These are phyloP conservation scores for Cercospora zeina DNA, from an alignment of 2,329 filamentous ascomycete species.

Conservation along the genomic window DNA sequence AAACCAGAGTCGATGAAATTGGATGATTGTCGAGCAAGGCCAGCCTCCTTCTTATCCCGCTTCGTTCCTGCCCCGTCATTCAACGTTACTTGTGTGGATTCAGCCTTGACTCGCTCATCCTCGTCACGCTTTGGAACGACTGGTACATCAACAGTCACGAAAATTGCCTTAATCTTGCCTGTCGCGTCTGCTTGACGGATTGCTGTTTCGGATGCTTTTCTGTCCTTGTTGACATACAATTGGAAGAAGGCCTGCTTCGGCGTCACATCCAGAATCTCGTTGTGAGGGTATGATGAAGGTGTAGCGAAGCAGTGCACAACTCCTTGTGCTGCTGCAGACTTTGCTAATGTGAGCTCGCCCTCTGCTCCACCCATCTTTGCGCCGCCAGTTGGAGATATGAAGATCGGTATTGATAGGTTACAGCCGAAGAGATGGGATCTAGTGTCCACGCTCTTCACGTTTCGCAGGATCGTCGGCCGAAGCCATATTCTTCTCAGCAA, in stretches of 20 bases:
- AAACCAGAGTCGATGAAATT: constrained; percentile 58
- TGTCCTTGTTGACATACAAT: constrained; percentile 61
- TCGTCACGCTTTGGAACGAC: constrained; percentile 59
- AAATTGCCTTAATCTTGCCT: constrained; percentile 54
- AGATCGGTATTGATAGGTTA: constrained; percentile 41
- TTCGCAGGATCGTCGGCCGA: constrained; percentile 49
- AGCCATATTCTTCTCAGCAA: constrained; percentile 49
- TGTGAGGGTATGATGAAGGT: constrained; percentile 33
- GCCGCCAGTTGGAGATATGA: constrained; percentile 41
- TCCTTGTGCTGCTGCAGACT: constrained; percentile 36
- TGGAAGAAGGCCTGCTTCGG: constrained; percentile 56
- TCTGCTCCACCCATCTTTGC: constrained; percentile 36
- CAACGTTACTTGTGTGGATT: constrained; percentile 60
- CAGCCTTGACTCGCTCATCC: constrained; percentile 49
- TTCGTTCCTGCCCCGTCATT: constrained; percentile 57
- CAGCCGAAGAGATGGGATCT: constrained; percentile 39
- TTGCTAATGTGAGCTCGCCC: constrained; percentile 40
- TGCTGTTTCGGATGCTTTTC: constrained; percentile 53
- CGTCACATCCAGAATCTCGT: constrained; percentile 36
- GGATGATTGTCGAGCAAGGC: constrained; percentile 57
- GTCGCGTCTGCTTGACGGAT: constrained; percentile 50
- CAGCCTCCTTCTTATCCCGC: constrained; percentile 57
- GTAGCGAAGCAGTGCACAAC: constrained; percentile 40
- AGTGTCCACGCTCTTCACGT: constrained; percentile 44
- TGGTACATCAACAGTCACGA: constrained; percentile 61